Base-by-base conservation (phyloP, 2,329 filamentous ascomycete species). In the Penicillium sp. region DNA sequence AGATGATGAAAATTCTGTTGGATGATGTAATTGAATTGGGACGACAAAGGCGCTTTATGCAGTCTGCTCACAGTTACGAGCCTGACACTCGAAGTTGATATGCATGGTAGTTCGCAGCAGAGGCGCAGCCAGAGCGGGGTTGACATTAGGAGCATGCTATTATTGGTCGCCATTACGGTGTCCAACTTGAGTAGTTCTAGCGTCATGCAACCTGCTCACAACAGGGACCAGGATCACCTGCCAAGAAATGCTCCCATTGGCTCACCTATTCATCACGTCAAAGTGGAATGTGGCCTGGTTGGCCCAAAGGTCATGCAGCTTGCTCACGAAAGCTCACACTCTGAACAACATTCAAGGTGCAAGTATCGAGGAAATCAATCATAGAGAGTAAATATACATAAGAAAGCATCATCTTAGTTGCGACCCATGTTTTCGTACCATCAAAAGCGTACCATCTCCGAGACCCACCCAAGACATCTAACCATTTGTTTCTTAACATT, bases 201-300 rank as follows among this genome's bases (percentile, higher is more conserved):
- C 50, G 44, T 55, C 19, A 68, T 67, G 63, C 56, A 63, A 48
- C 46, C 56, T 64, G 63, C 64, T 70, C 68, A 66, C 62, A 35
- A 37, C 22, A 3, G 14, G 7, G 16, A 51, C 7, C 37, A 22
- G 35, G 21, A 31, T 50, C 48, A 41, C 3, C 29, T 14, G 11
- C 10, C 3, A 29, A 4, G 29, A 31, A 14, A 13, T 13, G 10
- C 31, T 33, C 31, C 31, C 11, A 31, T 33, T 33, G 29, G 29
- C 11, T 31, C 29, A 31, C 11, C 27, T 29, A 1, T 29, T 29
- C 27, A 29, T 2, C 10, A 29, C 4, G 27, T 11, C 27, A 29
- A 29, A 29, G 9, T 29, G 10, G 27, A 29, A 11, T 29, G 27
- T 29, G 27, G 27, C 27, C 9, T 29, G 10, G 27, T 29, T 29